phyloP scores from a whole-genome alignment of 2,329 filamentous ascomycete species.

The Penicillium occitanis region DNA sequence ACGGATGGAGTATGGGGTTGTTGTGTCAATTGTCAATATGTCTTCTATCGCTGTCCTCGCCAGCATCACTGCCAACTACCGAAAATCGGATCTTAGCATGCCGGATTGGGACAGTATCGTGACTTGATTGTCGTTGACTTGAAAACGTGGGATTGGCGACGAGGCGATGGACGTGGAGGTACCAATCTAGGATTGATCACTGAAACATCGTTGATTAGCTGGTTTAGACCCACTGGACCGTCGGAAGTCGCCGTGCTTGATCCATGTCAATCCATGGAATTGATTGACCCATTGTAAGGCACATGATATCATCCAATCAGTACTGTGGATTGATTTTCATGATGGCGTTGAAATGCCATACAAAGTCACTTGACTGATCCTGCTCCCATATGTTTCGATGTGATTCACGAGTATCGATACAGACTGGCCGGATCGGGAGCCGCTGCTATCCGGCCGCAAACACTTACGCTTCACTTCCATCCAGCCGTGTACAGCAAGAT shows the following conservation, averaged over 20 bases:
- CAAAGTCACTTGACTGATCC: slow-evolving; percentile 12
- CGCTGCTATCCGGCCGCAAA: neutral
- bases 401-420: neutral
- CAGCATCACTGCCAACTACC: neutral
- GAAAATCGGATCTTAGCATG: neutral
- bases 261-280: neutral
- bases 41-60: neutral
- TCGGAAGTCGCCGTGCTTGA: slow-evolving; percentile 10
- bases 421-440: neutral
- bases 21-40: neutral
- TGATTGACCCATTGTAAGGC: neutral
- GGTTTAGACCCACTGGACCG: neutral
- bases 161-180: neutral
- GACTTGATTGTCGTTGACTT: slow-evolving; percentile 1
- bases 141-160: neutral
- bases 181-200: neutral
- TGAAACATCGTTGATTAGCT: slow-evolving; percentile 2
- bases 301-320: slow-evolving; percentile 7
- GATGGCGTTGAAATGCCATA: neutral
- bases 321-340: neutral
- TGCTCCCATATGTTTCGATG: neutral
- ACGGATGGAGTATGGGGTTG: neutral
- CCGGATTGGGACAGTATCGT: neutral
- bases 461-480: neutral
- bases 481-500: neutral